Evolutionary conservation across 495 filamentous ascomycete species (phyloP).

Genomic region (Aspergillus homomorphus): DNA sequence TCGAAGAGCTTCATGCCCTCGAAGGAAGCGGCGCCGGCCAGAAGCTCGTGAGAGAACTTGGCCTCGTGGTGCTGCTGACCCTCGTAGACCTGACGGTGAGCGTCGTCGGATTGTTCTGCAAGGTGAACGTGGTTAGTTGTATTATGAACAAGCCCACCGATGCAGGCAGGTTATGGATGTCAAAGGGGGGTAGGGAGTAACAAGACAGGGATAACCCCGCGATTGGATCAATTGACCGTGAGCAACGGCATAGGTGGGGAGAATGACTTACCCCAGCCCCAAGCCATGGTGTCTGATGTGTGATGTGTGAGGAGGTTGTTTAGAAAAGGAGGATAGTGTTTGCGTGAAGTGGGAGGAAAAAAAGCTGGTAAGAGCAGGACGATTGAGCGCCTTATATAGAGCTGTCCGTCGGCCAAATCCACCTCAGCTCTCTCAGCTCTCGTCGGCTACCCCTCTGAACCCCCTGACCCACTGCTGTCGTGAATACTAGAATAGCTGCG

Average conservation of each 20-base stretch:
- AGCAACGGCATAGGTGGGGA: neutral
- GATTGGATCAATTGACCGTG: neutral
- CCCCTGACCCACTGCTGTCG: constrained; percentile 10
- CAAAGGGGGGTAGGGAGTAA: neutral
- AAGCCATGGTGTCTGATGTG: constrained; percentile 32
- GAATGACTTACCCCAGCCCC: constrained; percentile 35
- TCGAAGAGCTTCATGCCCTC: constrained; percentile 79
- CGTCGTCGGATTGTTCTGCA: constrained; percentile 47
- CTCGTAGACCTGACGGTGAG: constrained; percentile 62
- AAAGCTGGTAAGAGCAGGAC: constrained; percentile 6
- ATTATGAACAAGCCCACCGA: neutral
- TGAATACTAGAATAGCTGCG: neutral
- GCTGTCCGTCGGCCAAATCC: neutral
- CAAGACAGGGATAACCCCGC: neutral
- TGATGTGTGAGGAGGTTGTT: constrained; percentile 12
- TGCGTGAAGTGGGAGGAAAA: constrained; percentile 2
- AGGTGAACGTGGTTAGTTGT: constrained; percentile 4
- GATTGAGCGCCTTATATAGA: constrained; percentile 6
- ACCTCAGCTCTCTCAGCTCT: constrained; percentile 10
- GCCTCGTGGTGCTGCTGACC: constrained; percentile 49
- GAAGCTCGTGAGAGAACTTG: constrained; percentile 67
- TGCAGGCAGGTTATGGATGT: constrained; percentile 2
- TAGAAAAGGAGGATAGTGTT: neutral
- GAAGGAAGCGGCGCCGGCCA: constrained; percentile 75
- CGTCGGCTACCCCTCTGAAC: constrained; percentile 9